Conservation (phyloP, 1,284 basidiomycete species). For the Heliocybe sulcata region DNA sequence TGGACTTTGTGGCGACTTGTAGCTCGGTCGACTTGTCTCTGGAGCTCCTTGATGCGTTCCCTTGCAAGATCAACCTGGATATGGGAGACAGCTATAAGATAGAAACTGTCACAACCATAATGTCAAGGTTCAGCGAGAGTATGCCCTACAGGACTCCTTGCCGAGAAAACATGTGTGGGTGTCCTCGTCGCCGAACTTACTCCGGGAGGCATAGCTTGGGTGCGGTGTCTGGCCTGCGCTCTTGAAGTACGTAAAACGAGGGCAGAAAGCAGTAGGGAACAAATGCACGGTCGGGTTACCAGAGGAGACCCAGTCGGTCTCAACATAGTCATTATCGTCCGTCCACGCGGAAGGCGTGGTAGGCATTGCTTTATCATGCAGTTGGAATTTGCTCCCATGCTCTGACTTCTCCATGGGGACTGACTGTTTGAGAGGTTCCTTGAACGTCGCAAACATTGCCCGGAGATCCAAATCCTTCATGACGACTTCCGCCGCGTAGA, state of each 20-base stretch:
- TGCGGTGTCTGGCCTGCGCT: slow-evolving; percentile 28
- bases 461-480: slow-evolving; percentile 76
- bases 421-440: slow-evolving; percentile 59
- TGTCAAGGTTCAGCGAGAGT: slow-evolving; percentile 3
- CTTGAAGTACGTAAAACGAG: slow-evolving; percentile 81
- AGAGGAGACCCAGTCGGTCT: slow-evolving; percentile 62
- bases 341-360: slow-evolving; percentile 55
- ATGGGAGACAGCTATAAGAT: slow-evolving; percentile 45
- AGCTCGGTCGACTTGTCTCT: slow-evolving; percentile 6
- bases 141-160: slow-evolving; percentile 56
- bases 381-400: slow-evolving; percentile 40
- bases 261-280: slow-evolving; percentile 70
- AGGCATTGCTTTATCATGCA: slow-evolving; percentile 34
- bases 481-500: slow-evolving; percentile 89
- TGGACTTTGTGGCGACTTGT: background rate
- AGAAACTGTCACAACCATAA: background rate
- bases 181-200: slow-evolving; percentile 85
- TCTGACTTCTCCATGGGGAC: slow-evolving; percentile 38
- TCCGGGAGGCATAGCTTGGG: slow-evolving; percentile 17
- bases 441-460: slow-evolving; percentile 73
- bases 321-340: slow-evolving; percentile 81
- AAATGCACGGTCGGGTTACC: slow-evolving; percentile 60
- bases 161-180: slow-evolving; percentile 85
- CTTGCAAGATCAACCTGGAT: slow-evolving; percentile 66
- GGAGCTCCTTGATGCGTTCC: slow-evolving; percentile 46